phyloP scores from a whole-genome alignment of 352 stramenopile genomes.

The Phytopythium aichiense region DNA sequence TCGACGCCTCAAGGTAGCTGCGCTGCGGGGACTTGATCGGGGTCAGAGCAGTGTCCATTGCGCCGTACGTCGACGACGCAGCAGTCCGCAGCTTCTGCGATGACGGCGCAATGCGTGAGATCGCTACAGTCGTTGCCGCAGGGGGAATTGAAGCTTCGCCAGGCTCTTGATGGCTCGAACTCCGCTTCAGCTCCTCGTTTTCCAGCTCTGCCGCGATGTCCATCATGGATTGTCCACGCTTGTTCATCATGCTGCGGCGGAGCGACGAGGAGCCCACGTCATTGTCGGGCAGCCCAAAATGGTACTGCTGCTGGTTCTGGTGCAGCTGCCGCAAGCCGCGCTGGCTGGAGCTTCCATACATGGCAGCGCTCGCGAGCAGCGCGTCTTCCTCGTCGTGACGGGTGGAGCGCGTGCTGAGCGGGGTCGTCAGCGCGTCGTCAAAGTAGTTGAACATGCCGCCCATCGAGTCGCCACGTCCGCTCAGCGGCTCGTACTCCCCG shows the following conservation, averaged over 20 bases:
- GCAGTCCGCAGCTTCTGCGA: constrained; percentile 9
- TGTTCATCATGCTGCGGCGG: constrained; percentile 25
- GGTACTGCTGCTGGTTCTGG: constrained; percentile 67
- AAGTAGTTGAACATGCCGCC: constrained; percentile 20
- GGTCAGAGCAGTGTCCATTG: constrained; percentile 41
- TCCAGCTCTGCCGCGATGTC: constrained; percentile 16
- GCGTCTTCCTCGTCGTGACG: constrained; percentile 75
- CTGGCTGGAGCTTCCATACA: constrained; percentile 66
- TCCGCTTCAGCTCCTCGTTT: constrained; percentile 2
- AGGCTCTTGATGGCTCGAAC: constrained; percentile 6
- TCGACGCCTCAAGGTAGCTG: constrained; percentile 58
- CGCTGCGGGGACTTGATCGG: constrained; percentile 36
- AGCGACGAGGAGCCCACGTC: constrained; percentile 31
- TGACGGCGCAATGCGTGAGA: constrained; percentile 19
- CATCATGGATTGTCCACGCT: constrained; percentile 18
- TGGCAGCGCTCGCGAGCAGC: constrained; percentile 62
- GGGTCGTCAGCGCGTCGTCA: constrained; percentile 38
- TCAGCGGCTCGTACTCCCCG: constrained; percentile 7
- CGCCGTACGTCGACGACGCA: constrained; percentile 41
- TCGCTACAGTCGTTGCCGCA: constrained; percentile 10
- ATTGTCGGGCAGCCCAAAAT: constrained; percentile 51
- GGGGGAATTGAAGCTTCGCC: constrained; percentile 3
- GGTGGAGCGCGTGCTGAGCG: constrained; percentile 46
- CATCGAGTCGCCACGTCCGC: constrained; percentile 2
- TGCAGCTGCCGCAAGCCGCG: constrained; percentile 65